Conservation (phyloP, 2,329 filamentous ascomycete species). For the Beauveria sp. region DNA sequence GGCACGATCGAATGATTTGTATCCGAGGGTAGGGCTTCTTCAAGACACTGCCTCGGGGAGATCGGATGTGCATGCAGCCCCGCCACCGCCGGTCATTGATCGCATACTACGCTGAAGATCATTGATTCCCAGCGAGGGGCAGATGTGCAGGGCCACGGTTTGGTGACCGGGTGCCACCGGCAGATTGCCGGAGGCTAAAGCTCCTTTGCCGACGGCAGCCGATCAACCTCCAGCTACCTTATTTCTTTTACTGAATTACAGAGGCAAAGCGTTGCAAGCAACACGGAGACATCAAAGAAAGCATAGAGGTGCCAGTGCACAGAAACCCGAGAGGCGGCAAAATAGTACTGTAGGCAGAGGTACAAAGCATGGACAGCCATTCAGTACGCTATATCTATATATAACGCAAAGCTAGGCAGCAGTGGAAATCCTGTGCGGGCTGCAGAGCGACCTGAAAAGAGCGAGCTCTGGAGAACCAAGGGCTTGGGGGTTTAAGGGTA, state of each 20-base stretch:
- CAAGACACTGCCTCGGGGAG: neutral
- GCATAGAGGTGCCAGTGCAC: neutral
- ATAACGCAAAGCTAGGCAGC: neutral
- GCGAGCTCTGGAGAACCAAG: neutral
- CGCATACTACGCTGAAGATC: neutral
- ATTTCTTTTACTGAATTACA: neutral
- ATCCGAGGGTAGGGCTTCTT: neutral
- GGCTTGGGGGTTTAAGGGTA: neutral
- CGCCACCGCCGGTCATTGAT: neutral
- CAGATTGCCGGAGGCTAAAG: neutral
- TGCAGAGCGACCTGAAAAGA: neutral
- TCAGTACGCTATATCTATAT: neutral
- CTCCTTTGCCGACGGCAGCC: neutral
- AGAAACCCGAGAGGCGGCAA: neutral
- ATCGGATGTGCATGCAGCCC: neutral
- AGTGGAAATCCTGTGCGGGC: neutral
- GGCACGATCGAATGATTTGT: neutral
- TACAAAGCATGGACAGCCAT: neutral
- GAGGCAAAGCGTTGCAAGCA: neutral
- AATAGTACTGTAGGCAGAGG: neutral
- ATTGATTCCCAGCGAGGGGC: neutral
- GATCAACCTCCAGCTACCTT: neutral
- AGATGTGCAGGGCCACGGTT: neutral
- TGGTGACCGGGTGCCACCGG: neutral
- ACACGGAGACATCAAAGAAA: neutral